These are phyloP conservation scores for Paecilomyces niveus DNA, from an alignment of 2,329 filamentous ascomycete genomes.

Conservation along the genomic window DNA sequence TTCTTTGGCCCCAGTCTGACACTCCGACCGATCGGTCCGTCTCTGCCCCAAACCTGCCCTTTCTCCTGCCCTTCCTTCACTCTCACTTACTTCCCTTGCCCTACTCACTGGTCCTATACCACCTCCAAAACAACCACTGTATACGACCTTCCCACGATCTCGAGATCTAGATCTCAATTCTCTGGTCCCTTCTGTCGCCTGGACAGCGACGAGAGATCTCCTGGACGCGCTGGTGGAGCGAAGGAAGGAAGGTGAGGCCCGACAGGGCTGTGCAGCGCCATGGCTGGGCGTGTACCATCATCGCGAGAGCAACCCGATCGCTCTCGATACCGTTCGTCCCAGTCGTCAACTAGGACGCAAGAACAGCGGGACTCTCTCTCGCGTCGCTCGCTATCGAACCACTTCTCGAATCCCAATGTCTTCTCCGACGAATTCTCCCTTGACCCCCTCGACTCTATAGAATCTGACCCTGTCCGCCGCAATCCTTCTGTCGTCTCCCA, in stretches of 20 bases:
- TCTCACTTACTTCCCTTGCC: neutral
- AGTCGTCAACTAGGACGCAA: slow-evolving; percentile 16
- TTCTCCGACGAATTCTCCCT: slow-evolving; percentile 45
- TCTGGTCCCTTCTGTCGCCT: neutral
- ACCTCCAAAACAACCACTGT: neutral
- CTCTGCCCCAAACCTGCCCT: slow-evolving; percentile 5
- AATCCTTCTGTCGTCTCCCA: slow-evolving; percentile 24
- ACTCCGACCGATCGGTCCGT: neutral
- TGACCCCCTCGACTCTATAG: slow-evolving; percentile 32
- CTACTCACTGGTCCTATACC: neutral
- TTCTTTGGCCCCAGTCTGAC: neutral
- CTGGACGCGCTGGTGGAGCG: neutral
- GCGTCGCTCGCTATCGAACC: slow-evolving; percentile 21
- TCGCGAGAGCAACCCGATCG: slow-evolving; percentile 25
- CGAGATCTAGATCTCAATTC: neutral
- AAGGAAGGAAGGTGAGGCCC: slow-evolving; percentile 23
- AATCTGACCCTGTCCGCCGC: slow-evolving; percentile 21
- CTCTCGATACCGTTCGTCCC: slow-evolving; percentile 25
- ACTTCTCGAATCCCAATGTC: slow-evolving; percentile 35
- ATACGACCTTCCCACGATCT: neutral
- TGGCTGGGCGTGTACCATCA: slow-evolving; percentile 33
- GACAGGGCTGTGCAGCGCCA: slow-evolving; percentile 31
- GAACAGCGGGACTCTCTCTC: slow-evolving; percentile 20
- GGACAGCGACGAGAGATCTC: neutral
- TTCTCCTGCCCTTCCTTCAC: neutral